Conservation (phyloP, 23 red algal genomes). For the Agarophyton chilense region DNA sequence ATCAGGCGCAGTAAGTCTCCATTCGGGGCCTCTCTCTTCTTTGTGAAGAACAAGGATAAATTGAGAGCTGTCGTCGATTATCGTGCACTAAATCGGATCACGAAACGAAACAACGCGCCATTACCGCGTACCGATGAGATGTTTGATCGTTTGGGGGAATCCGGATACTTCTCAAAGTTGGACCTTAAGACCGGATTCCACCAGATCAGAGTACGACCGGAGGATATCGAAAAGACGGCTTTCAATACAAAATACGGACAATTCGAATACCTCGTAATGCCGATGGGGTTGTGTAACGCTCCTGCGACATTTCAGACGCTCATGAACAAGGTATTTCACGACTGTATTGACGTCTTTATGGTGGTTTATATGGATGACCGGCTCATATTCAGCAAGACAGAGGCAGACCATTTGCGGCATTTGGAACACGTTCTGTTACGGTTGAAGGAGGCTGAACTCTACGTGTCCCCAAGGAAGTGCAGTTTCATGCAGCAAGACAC, state of each 20-base stretch:
- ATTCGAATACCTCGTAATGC: background rate
- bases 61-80: too few species aligned
- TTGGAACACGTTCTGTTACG: background rate
- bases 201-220: background rate
- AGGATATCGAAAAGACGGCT: constrained; percentile 22
- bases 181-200: constrained; percentile 10
- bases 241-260: constrained; percentile 16
- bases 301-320: constrained; percentile 9
- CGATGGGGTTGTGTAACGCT: constrained; percentile 18
- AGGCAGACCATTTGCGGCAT: background rate
- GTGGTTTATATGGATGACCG: constrained; percentile 23
- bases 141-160: too few species aligned
- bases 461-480: background rate
- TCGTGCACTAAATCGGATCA: too few species aligned
- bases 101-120: background rate
- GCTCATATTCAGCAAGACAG: constrained; percentile 21
- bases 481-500: background rate
- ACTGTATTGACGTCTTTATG: constrained; percentile 3
- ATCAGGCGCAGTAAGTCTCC: constrained; percentile 25
- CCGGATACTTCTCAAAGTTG: too few species aligned
- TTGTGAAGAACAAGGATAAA: background rate
- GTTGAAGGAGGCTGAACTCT: constrained; percentile 2
- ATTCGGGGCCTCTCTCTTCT: background rate
- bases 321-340: background rate
- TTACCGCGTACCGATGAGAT: too few species aligned